Evolutionary conservation across 805 yeast species (phyloP).

Genomic region (Candida qinlingensis): DNA sequence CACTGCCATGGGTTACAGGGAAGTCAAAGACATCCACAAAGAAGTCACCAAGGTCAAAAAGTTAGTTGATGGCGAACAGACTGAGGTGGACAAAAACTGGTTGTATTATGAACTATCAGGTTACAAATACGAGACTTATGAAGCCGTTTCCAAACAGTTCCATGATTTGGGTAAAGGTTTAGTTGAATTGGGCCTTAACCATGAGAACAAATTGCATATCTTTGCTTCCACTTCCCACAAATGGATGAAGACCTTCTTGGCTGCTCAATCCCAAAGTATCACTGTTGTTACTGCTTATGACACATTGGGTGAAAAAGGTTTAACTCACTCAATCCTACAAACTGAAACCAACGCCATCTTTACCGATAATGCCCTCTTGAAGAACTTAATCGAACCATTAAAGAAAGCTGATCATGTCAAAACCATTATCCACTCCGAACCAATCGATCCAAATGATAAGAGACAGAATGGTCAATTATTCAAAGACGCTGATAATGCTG

Average conservation of each 20-base stretch:
- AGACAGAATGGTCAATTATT: slow-evolving; percentile 59
- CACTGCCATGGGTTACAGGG: slow-evolving; percentile 74
- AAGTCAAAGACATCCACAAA: slow-evolving; percentile 62
- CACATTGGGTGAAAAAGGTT: slow-evolving; percentile 84
- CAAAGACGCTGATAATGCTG: slow-evolving; percentile 49
- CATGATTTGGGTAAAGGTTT: slow-evolving; percentile 70
- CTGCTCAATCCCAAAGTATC: slow-evolving; percentile 70
- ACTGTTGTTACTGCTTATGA: slow-evolving; percentile 96
- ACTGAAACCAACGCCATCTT: slow-evolving; percentile 76
- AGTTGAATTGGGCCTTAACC: slow-evolving; percentile 62
- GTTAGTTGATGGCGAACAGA: slow-evolving; percentile 69
- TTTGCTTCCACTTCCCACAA: slow-evolving; percentile 83
- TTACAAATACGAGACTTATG: slow-evolving; percentile 62
- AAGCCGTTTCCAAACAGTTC: slow-evolving; percentile 46
- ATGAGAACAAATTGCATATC: slow-evolving; percentile 68
- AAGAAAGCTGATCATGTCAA: slow-evolving; percentile 54
- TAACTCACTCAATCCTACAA: slow-evolving; percentile 79
- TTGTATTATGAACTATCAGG: slow-evolving; percentile 71
- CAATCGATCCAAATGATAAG: slow-evolving; percentile 54
- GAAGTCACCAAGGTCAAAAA: slow-evolving; percentile 75
- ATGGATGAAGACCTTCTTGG: slow-evolving; percentile 88
- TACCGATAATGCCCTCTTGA: slow-evolving; percentile 74
- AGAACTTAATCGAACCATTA: slow-evolving; percentile 66
- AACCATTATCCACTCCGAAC: slow-evolving; percentile 66
- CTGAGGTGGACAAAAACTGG: slow-evolving; percentile 82